These are phyloP conservation scores for Cupressus sempervirens DNA, from an alignment of 75 land plant species.

Conservation along the genomic window DNA sequence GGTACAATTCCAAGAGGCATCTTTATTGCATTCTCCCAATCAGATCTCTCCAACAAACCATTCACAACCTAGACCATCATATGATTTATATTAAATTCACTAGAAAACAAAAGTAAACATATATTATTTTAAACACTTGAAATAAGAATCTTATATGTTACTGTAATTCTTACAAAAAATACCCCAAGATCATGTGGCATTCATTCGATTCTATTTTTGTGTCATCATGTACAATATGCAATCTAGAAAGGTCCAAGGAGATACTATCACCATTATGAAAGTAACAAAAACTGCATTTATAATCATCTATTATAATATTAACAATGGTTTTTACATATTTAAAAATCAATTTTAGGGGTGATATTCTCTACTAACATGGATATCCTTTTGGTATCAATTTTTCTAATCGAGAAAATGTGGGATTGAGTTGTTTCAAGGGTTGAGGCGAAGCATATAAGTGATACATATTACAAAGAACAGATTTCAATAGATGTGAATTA, in stretches of 20 bases:
- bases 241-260: background rate
- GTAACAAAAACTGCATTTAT: background rate
- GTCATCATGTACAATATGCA: background rate
- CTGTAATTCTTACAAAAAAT: background rate
- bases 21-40: conserved; percentile 83
- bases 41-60: conserved; percentile 82
- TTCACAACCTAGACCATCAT: conserved; percentile 71
- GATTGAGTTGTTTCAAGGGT: background rate
- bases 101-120: background rate
- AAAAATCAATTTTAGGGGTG: background rate
- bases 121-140: background rate
- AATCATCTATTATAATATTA: background rate
- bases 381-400: background rate
- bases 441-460: background rate
- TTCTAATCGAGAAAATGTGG: background rate
- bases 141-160: background rate
- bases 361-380: too few species aligned
- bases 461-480: background rate
- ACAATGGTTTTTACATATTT: background rate
- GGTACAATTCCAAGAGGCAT: conserved; percentile 85
- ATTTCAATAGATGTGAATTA: background rate
- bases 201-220: background rate
- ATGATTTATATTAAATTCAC: conserved; percentile 5
- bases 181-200: background rate
- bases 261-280: background rate